Evolutionary conservation across 2,329 filamentous ascomycete species (phyloP), one percentile per base, ranked within the genome.

Genomic region (Botrytis elliptica): DNA sequence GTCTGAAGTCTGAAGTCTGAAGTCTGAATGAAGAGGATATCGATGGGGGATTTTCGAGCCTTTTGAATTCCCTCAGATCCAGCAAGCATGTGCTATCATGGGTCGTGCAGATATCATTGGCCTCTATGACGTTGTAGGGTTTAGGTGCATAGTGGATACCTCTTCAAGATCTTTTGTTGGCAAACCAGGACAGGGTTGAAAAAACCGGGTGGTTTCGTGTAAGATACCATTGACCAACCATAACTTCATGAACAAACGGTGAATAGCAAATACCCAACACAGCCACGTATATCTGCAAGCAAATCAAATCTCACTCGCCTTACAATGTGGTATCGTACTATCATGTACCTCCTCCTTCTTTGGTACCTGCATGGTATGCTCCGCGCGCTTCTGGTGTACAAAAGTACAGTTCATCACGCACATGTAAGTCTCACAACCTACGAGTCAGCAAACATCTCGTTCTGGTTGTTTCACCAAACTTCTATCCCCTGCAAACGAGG

Each of bases 311-410:
- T 42, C 42, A 67, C 65, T 38, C 25, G 18, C 59, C 25, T 38
- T 14, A n/a, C 7, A 62, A 57, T 57, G 59, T 62, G 16, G 12
- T n/a, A 62, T 40, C 36, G 38, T 40, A n/a, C 25, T 16, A 33
- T 68, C 38, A n/a, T 55, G 46, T 29, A 68, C 46, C 46, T 68
- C 46, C 46, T 68, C 20, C 25, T 40, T 55, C 22, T 52, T 67
- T 68, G 49, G 65, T 68, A 68, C 65, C 65, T 68, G 65, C 65
- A 52, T 68, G 65, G 36, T 68, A 68, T 68, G 25, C 55, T 57
- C 65, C 49, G 25, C 49, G 62, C 38, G 65, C 65, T 57, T 68
- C 65, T 18, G n/a, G 18, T 42, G 18, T 38, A 55, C 36, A 16
- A 68, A 49, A n/a, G 25, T 42, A 55, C 65, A 68, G 36, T 68